Conservation (phyloP, 1,139 yeast species). For the Scheffersomyces lignicola region DNA sequence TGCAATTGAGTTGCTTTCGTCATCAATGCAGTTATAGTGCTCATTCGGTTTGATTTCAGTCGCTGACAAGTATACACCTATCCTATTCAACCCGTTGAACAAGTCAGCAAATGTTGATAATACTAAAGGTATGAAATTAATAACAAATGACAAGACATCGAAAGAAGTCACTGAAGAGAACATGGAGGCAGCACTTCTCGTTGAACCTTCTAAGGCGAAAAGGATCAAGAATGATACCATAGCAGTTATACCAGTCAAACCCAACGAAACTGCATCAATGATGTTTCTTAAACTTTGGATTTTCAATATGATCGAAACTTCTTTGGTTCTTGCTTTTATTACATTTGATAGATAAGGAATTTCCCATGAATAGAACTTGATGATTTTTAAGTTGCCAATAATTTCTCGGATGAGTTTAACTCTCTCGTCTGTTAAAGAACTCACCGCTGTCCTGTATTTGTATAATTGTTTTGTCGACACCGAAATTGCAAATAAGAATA, state of each 20-base stretch:
- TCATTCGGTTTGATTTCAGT: conserved; percentile 11
- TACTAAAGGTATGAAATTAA: conserved; percentile 67
- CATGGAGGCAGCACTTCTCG: conserved; percentile 62
- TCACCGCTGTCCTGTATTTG: conserved; percentile 42
- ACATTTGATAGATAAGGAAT: conserved; percentile 48
- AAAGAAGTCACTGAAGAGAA: conserved; percentile 76
- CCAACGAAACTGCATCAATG: conserved; percentile 52
- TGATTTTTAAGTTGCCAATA: conserved; percentile 62
- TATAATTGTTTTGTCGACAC: conserved; percentile 39
- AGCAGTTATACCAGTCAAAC: conserved; percentile 65
- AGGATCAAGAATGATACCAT: conserved; percentile 68
- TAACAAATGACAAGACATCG: conserved; percentile 47
- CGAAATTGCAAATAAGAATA: conserved; percentile 41
- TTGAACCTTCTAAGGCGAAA: conserved; percentile 45
- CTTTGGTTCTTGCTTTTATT: conserved; percentile 42
- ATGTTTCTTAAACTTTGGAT: conserved; percentile 58
- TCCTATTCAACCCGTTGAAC: conserved; percentile 55
- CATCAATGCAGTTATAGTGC: conserved; percentile 29
- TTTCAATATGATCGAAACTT: conserved; percentile 45
- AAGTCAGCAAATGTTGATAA: conserved; percentile 67
- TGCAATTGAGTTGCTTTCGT: conserved; percentile 20
- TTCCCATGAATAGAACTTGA: conserved; percentile 72
- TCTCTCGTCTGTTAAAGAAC: conserved; percentile 55
- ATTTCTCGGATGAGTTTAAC: conserved; percentile 65
- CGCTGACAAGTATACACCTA: conserved; percentile 51